A percentile compares a stretch with the other conserved stretches of the same genome.
These are phyloP conservation scores for Penicillium aurantiogriseum DNA, from an alignment of 2,329 filamentous ascomycete species.

Conservation along the genomic window DNA sequence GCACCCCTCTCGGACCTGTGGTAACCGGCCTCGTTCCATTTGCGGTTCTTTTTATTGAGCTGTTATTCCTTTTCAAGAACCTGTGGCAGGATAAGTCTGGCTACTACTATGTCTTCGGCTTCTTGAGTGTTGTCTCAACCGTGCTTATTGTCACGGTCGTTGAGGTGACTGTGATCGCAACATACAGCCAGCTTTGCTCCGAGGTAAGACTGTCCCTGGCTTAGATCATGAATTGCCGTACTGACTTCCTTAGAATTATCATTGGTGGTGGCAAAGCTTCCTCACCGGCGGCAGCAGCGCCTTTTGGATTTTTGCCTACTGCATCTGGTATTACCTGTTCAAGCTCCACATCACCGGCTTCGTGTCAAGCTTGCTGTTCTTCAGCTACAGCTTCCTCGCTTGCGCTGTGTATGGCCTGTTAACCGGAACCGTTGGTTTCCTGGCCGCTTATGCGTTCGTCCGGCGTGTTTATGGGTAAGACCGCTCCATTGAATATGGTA, in stretches of 20 bases:
- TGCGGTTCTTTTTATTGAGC: constrained; percentile 82
- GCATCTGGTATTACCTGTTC: constrained; percentile 77
- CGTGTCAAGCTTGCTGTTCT: constrained; percentile 77
- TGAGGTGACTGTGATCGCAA: constrained; percentile 78
- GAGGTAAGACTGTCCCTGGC: constrained; percentile 54
- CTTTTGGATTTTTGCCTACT: constrained; percentile 80
- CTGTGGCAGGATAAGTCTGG: constrained; percentile 88
- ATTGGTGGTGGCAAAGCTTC: constrained; percentile 94
- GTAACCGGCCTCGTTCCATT: constrained; percentile 79
- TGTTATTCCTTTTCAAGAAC: constrained; percentile 82
- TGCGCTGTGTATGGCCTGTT: constrained; percentile 78
- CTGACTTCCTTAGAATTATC: constrained; percentile 60
- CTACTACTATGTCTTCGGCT: constrained; percentile 91
- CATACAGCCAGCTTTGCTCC: constrained; percentile 77
- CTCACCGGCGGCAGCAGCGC: constrained; percentile 72
- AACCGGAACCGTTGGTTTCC: constrained; percentile 79
- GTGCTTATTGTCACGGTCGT: constrained; percentile 75
- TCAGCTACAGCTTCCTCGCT: constrained; percentile 78
- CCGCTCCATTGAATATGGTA: not conserved
- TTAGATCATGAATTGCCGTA: not conserved
- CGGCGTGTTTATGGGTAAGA: constrained; percentile 76
- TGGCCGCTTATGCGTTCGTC: constrained; percentile 81
- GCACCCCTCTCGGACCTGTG: constrained; percentile 62
- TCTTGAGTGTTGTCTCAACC: constrained; percentile 69
- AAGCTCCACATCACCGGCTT: constrained; percentile 80